Percentiles rank a stretch among this genome's conserved stretches.
Conservation (phyloP, 1,139 yeast species). For the Lodderomyces orthopsilosis region DNA sequence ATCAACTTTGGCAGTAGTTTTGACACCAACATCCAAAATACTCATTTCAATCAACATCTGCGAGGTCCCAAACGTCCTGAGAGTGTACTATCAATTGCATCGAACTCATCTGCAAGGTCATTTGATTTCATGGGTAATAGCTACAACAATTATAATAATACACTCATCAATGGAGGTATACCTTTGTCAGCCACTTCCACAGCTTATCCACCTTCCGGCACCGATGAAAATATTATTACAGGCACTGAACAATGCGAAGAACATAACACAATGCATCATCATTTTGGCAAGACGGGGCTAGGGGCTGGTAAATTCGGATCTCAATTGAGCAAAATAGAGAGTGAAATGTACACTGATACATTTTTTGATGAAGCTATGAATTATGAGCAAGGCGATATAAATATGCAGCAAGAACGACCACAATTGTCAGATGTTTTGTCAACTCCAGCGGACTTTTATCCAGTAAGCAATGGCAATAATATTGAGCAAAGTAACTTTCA, state of each 20-base stretch:
- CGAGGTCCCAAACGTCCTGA: constrained; percentile 40
- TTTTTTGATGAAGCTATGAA: constrained; percentile 9
- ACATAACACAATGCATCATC: constrained; percentile 12
- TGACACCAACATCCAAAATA: neutral
- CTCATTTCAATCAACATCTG: constrained; percentile 17
- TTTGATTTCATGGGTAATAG: constrained; percentile 14
- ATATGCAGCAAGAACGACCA: neutral
- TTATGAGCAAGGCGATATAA: neutral
- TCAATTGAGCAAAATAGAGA: constrained; percentile 16
- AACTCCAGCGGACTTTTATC: constrained; percentile 2
- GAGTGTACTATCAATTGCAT: constrained; percentile 40
- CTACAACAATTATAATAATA: constrained; percentile 8
- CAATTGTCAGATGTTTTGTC: neutral
- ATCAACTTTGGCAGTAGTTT: constrained; percentile 3
- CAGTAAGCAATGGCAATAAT: neutral
- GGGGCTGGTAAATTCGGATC: constrained; percentile 15
- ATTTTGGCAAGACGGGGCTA: constrained; percentile 16
- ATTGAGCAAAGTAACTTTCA: neutral
- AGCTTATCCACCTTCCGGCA: constrained; percentile 31
- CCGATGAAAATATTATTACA: constrained; percentile 1
- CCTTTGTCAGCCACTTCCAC: constrained; percentile 28
- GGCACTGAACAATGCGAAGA: constrained; percentile 4
- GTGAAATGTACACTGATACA: constrained; percentile 15
- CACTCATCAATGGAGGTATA: constrained; percentile 18
- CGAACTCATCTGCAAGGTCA: constrained; percentile 34